Conservation (phyloP, 352 stramenopile species). For the Globisporangium spinosum region DNA sequence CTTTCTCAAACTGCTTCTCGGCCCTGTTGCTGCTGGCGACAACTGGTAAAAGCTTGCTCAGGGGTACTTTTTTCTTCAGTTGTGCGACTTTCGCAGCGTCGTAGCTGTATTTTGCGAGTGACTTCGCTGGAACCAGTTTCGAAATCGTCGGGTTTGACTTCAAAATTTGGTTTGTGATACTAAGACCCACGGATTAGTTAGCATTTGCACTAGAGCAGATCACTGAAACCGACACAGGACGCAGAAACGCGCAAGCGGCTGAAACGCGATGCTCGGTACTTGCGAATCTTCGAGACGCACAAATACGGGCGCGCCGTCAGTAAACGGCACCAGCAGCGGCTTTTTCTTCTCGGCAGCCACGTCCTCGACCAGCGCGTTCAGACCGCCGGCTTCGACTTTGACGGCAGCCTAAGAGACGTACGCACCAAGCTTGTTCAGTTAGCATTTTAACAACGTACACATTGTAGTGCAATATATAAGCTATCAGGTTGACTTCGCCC, state of each 20-base stretch:
- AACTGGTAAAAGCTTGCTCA: slow-evolving; percentile 47
- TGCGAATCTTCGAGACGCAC: slow-evolving; percentile 65
- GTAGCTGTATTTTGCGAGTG: slow-evolving; percentile 42
- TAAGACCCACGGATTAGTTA: too few species aligned
- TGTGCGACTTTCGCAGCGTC: slow-evolving; percentile 39
- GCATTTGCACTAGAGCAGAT: too few species aligned
- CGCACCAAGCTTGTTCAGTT: not conserved
- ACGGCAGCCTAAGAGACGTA: slow-evolving; percentile 30
- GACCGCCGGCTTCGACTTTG: slow-evolving; percentile 16
- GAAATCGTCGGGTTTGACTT: slow-evolving; percentile 27
- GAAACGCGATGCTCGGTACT: slow-evolving; percentile 28
- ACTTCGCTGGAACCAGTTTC: slow-evolving; percentile 42
- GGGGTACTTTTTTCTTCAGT: slow-evolving; percentile 58
- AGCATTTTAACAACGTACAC: not conserved
- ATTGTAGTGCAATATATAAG: not conserved
- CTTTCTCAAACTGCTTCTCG: slow-evolving; percentile 62
- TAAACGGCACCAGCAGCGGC: slow-evolving; percentile 22
- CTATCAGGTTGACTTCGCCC: slow-evolving; percentile 60
- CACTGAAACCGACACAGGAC: too few species aligned
- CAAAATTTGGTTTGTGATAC: not conserved
- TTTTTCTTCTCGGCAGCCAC: slow-evolving; percentile 51
- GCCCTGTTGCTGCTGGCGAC: slow-evolving; percentile 12
- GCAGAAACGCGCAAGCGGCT: slow-evolving; percentile 37
- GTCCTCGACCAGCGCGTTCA: slow-evolving; percentile 34
- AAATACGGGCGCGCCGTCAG: slow-evolving; percentile 51